Base-by-base conservation (phyloP, 2,329 filamentous ascomycete genomes). In the Corynespora cassiicola region DNA sequence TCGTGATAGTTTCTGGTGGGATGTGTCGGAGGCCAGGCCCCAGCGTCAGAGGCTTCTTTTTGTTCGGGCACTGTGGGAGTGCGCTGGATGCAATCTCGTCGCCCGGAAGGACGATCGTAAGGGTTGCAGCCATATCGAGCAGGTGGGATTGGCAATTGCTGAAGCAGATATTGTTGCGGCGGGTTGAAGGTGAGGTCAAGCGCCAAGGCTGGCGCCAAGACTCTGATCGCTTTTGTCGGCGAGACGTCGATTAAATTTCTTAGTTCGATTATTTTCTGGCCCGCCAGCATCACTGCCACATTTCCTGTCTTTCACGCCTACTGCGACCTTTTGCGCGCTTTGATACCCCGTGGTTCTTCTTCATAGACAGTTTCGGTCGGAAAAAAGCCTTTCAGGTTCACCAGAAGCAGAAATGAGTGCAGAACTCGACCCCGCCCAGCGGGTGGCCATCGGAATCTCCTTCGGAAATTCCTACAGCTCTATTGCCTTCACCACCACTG, bases 401-500 rank as follows among this genome's bases (percentile, higher is more conserved):
- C n/a, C n/a, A 41, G 36, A 44, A 39, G 19, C 54, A 40, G 67
- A 47, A 26, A 82, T 75, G 75, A 79, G 70, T 67, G 75, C 59
- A 71, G 78, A 75, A 68, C 72, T 69, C 63, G 69, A 63, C 58
- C 69, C 68, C 65, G 70, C 64, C 59, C 76, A 80, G 70, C 74
- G 80, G 61, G 78, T 79, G 62, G 89, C 87, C 68, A 97, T 99
- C 74, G 94, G 94, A 70, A 90, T 99, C 68, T 88, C 91, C 56
- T 96, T 97, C 78, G 94, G 94, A 75, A 99, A 97, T 78, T 91
- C 90, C 47, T 95, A 96, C 84, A 95, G 90, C 76, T 96, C 90
- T 45, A 96, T 99, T 74, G 92, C 92, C 60, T 90, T 85, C 69
- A 95, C 91, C 30, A 82, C 86, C 47, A 72, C 72, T 48, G 79